Conservation (phyloP, 2,329 filamentous ascomycete genomes). For the Fusarium sp. region DNA sequence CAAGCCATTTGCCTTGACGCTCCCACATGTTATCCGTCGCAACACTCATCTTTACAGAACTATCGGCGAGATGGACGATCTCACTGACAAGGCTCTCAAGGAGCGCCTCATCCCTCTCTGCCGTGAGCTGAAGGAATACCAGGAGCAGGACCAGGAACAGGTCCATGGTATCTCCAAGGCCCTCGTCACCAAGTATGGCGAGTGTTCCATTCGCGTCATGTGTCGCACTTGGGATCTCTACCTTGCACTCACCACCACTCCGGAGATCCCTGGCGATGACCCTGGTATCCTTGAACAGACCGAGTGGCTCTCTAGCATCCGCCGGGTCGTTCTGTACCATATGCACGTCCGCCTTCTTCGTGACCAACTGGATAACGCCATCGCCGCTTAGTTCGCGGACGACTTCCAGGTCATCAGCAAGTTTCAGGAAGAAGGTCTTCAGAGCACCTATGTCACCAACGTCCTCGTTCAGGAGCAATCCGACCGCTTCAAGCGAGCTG, state of each 20-base stretch:
- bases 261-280: conserved; percentile 21
- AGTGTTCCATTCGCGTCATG: conserved; percentile 30
- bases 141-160: conserved; percentile 10
- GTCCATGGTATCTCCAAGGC: conserved; percentile 33
- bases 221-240: conserved; percentile 36
- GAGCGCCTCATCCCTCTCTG: conserved; percentile 18
- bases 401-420: conserved; percentile 19
- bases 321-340: conserved; percentile 18
- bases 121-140: conserved; percentile 23
- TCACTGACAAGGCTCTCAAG: conserved; percentile 21
- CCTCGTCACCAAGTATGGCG: conserved; percentile 37
- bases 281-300: conserved; percentile 15
- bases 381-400: conserved; percentile 37
- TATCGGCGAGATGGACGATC: neutral
- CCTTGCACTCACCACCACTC: conserved; percentile 23
- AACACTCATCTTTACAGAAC: conserved; percentile 24
- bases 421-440: neutral
- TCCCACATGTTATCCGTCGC: conserved; percentile 24
- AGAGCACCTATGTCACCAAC: conserved; percentile 15
- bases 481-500: conserved; percentile 23
- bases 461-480: conserved; percentile 27
- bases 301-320: conserved; percentile 20
- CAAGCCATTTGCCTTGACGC: conserved; percentile 4
- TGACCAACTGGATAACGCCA: conserved; percentile 24
- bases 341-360: conserved; percentile 30